phyloP scores from a whole-genome alignment of 306 rosid genomes.

The Begonia masoniana region DNA sequence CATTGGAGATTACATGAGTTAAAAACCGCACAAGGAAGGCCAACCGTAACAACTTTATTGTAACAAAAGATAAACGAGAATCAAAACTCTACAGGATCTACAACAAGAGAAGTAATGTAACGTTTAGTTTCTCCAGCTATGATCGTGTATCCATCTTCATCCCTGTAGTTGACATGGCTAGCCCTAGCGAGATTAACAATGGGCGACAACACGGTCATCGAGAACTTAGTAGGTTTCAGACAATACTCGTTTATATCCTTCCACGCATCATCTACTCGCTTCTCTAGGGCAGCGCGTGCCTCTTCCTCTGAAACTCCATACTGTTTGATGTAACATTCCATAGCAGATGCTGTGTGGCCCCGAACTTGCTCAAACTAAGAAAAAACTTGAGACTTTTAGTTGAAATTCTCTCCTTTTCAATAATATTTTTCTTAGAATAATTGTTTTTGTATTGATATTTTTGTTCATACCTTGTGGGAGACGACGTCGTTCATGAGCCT shows the following conservation, averaged over 20 bases:
- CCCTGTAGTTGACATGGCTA: slow-evolving; percentile 16
- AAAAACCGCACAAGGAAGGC: no score
- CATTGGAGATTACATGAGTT: no score
- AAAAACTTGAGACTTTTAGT: neutral
- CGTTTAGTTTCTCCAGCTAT: slow-evolving; percentile 7
- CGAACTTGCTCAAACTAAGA: slow-evolving; percentile 14
- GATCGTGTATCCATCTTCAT: slow-evolving; percentile 22
- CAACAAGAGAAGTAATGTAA: slow-evolving; percentile 11
- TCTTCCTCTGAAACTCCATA: slow-evolving; percentile 7
- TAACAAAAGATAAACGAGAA: neutral
- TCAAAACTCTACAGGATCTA: slow-evolving; percentile 12
- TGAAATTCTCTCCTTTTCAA: neutral
- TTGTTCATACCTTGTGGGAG: slow-evolving; percentile 8
- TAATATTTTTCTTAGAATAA: neutral
- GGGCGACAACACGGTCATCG: slow-evolving; percentile 17
- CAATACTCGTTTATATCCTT: slow-evolving; percentile 33
- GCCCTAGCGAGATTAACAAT: slow-evolving; percentile 24
- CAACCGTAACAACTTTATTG: no score
- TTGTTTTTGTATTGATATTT: neutral
- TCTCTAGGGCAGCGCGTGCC: neutral
- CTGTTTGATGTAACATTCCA: slow-evolving; percentile 36
- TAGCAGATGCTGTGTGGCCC: slow-evolving; percentile 15
- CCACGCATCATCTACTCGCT: slow-evolving; percentile 15
- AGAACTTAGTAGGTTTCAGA: slow-evolving; percentile 4
- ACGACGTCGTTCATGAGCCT: slow-evolving; percentile 12